phyloP scores from a whole-genome alignment of 768 basidiomycete genomes.

The Boletus reticulatus region DNA sequence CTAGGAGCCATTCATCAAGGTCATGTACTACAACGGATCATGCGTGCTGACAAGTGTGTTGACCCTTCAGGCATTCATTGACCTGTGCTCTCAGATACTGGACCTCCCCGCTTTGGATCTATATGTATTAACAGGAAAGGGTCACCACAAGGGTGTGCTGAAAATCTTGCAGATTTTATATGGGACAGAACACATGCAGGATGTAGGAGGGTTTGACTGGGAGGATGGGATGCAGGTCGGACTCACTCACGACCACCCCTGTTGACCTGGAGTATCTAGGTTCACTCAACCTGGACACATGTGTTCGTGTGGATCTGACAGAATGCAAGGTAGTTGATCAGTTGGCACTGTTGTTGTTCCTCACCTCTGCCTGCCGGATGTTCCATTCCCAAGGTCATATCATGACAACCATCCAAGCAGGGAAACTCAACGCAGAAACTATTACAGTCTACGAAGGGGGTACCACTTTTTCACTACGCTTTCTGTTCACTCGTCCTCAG shows the following conservation, averaged over 20 bases:
- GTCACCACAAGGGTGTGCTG: constrained; percentile 67
- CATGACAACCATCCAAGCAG: constrained; percentile 57
- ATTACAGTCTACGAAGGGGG: no score
- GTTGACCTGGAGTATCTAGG: constrained; percentile 63
- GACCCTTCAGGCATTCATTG: constrained; percentile 72
- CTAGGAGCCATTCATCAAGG: constrained; percentile 50
- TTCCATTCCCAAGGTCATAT: constrained; percentile 69
- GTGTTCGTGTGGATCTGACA: constrained; percentile 60
- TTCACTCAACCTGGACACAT: constrained; percentile 66
- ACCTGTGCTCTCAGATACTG: constrained; percentile 79
- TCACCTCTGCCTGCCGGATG: constrained; percentile 56
- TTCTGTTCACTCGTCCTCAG: no score
- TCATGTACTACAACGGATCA: constrained; percentile 70
- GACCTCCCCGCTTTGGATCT: constrained; percentile 86
- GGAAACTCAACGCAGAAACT: constrained; percentile 63
- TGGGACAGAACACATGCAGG: constrained; percentile 55
- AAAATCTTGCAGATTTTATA: constrained; percentile 83
- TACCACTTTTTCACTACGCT: no score
- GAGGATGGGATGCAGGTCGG: constrained; percentile 62
- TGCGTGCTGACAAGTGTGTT: constrained; percentile 66
- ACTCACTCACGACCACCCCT: constrained; percentile 59
- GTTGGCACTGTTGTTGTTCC: constrained; percentile 63
- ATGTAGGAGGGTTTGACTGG: constrained; percentile 35
- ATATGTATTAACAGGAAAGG: constrained; percentile 78
- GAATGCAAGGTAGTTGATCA: constrained; percentile 86